phyloP scores from a whole-genome alignment of 2,329 filamentous ascomycete genomes.

The Penicillium sp. region DNA sequence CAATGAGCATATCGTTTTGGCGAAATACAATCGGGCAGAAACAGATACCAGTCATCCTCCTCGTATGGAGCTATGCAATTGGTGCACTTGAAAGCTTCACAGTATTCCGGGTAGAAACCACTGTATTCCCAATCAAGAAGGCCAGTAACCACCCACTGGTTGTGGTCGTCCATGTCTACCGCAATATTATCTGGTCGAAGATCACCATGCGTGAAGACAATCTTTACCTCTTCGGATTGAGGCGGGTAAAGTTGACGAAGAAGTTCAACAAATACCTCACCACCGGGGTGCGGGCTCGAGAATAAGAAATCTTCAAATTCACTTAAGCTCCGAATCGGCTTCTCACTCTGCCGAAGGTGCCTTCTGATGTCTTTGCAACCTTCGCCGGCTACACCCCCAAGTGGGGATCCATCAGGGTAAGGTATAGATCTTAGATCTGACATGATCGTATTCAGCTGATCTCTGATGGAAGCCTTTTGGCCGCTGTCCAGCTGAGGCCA shows the following conservation, averaged over 20 bases:
- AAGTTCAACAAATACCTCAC: slow-evolving; percentile 16
- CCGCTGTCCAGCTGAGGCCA: slow-evolving; percentile 9
- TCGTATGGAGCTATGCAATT: slow-evolving; percentile 3
- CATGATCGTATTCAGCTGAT: slow-evolving; percentile 21
- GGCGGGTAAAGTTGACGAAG: slow-evolving; percentile 14
- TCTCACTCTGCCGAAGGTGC: slow-evolving; percentile 18
- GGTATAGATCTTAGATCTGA: slow-evolving; percentile 18
- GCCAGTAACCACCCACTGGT: slow-evolving; percentile 17
- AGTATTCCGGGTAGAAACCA: slow-evolving; percentile 5
- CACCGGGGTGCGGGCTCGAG: slow-evolving; percentile 13
- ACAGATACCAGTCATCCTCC: slow-evolving; percentile 8
- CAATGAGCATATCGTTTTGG: slow-evolving; percentile 5
- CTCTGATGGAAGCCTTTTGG: slow-evolving; percentile 8
- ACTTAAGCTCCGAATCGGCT: slow-evolving; percentile 14
- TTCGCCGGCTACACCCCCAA: slow-evolving; percentile 24
- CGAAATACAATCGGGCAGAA: slow-evolving; percentile 8
- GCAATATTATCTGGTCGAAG: slow-evolving; percentile 28
- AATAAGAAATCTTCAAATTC: slow-evolving; percentile 25
- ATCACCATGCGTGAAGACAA: slow-evolving; percentile 29
- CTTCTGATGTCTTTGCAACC: slow-evolving; percentile 27
- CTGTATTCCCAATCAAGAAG: slow-evolving; percentile 24
- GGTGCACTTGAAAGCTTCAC: slow-evolving; percentile 6
- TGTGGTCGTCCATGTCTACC: slow-evolving; percentile 16
- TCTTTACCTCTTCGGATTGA: not conserved
- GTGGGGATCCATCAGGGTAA: slow-evolving; percentile 11